Conservation (phyloP, 305 asterid species). For the Solanum hybrid region DNA sequence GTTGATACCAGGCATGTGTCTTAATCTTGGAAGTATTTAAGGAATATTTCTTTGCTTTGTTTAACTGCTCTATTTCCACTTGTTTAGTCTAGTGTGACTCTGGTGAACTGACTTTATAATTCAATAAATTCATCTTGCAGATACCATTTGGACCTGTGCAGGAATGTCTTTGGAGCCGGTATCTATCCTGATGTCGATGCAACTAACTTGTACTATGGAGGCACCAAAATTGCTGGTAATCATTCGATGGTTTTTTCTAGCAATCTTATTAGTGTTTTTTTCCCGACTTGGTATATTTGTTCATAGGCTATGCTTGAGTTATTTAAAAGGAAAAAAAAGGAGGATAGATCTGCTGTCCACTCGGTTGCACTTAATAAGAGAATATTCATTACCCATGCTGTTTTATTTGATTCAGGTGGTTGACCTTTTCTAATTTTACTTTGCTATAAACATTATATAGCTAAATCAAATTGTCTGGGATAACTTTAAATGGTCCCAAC, state of each 20-base stretch:
- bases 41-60: not conserved
- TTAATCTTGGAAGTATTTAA: not conserved
- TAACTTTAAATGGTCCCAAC: not conserved
- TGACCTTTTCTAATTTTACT: not conserved
- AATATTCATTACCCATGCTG: not conserved
- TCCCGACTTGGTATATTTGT: not conserved
- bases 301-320: not conserved
- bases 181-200: conserved; percentile 72
- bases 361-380: not conserved
- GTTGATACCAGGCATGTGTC: conserved; percentile 56
- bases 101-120: conserved; percentile 8
- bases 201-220: conserved; percentile 90
- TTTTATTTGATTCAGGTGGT: not conserved
- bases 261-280: not conserved
- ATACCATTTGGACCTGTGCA: conserved; percentile 93
- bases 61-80: not conserved
- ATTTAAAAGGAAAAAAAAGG: not conserved
- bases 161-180: conserved; percentile 72
- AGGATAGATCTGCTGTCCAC: not conserved
- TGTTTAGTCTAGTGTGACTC: not conserved
- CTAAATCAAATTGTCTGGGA: not conserved
- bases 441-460: not conserved
- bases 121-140: conserved; percentile 35
- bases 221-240: conserved; percentile 76
- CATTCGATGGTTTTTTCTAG: not conserved